Evolutionary conservation across 192 early-diverging fungal genomes (phyloP).

Genomic region (Coemansia sp.): DNA sequence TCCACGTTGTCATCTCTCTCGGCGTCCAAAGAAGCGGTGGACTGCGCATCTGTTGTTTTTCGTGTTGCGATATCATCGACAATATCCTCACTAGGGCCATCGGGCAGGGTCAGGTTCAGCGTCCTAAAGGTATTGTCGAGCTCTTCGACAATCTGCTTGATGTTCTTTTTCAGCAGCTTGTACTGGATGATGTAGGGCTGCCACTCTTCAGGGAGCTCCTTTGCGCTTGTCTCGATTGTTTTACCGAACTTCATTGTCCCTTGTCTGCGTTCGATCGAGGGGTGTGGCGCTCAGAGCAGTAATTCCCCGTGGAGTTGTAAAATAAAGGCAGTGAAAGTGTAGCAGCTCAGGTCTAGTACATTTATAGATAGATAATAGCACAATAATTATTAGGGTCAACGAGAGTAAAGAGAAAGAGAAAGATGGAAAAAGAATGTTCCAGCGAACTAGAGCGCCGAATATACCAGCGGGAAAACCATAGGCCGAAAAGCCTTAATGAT

Average conservation of each 20-base stretch:
- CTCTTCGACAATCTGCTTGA: slow-evolving; percentile 69
- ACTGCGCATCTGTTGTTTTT: neutral
- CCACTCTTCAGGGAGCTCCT: slow-evolving; percentile 70
- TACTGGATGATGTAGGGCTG: slow-evolving; percentile 75
- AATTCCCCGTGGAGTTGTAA: neutral
- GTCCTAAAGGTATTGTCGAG: slow-evolving; percentile 53
- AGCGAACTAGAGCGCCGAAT: too few relatives aligned
- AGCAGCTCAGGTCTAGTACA: too few relatives aligned
- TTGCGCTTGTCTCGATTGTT: slow-evolving; percentile 62
- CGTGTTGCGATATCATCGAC: neutral
- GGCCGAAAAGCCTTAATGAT: too few relatives aligned
- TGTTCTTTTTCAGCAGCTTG: slow-evolving; percentile 70
- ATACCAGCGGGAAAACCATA: too few relatives aligned
- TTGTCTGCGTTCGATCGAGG: neutral
- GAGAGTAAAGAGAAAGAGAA: too few relatives aligned
- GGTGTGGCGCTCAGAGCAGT: neutral
- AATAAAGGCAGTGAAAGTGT: too few relatives aligned
- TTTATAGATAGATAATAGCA: too few relatives aligned
- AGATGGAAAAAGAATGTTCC: too few relatives aligned
- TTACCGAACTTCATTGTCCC: slow-evolving; percentile 74
- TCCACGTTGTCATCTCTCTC: neutral
- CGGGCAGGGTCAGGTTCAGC: slow-evolving; percentile 27
- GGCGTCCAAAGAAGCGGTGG: neutral
- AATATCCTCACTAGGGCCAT: slow-evolving; percentile 9
- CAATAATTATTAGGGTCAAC: too few relatives aligned